Evolutionary conservation across 495 filamentous ascomycete genomes (phyloP), one percentile per base, ranked within the genome.

Genomic region (Penicillium lividum): DNA sequence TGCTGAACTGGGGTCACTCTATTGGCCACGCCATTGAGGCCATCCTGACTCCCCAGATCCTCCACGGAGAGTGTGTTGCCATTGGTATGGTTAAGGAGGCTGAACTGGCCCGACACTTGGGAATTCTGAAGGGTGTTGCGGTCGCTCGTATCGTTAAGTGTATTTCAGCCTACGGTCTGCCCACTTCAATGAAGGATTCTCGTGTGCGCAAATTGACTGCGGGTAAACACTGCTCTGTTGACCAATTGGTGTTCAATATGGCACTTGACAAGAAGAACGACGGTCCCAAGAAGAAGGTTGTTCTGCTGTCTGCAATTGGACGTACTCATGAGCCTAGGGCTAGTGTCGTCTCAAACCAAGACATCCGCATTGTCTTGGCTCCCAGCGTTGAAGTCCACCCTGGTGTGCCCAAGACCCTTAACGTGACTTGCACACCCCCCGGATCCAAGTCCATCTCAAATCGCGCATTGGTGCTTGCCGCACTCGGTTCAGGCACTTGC

Each of bases 371-470:
- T 49, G 86, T 96, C 5, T 82, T 99, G 27, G 91, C 91, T 7
- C 84, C 90, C n/a, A 85, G 86, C 56, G 79, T 96, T 58, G 78
- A 85, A 40, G 86, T 98, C 28, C 76, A 79, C 6, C 89, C 91
- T 0, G 86, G 86, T 31, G 82, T 92, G 3, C 80, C 85, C 3
- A 71, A 80, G 59, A 73, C 75, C 28, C 78, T 87, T 4, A 80
- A 86, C 36, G 85, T 93, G 22, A 82, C 83, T 53, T 93, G 96
- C 60, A 90, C 85, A 1, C 94, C 94, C 36, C 95, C 94, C 3
- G 94, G 94, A 34, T 98, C 95, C 13, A 99, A 99, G 80, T 97
- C 93, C 72, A 89, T 99, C 53, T 98, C 94, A 1, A 99, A 99
- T 76, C 86, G 94, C 49, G 92, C 94, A 42, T 81, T 99, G 44